Conservation (phyloP, 2,329 filamentous ascomycete genomes). For the Sclerotinia subarctica region DNA sequence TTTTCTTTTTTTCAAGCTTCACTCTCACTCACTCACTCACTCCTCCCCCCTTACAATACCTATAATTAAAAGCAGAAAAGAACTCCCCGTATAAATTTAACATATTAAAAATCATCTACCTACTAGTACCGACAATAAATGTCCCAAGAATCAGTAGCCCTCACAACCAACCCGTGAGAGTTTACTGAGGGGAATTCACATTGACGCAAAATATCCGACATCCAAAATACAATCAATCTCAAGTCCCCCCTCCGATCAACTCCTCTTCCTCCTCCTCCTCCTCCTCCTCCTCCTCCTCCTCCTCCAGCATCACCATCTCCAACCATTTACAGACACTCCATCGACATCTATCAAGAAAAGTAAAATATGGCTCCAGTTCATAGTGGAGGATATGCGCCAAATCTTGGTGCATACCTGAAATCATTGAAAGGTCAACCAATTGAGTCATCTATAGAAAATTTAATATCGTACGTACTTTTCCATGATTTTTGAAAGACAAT, state of each 20-base stretch:
- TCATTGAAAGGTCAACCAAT: slow-evolving; percentile 72
- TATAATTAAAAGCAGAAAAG: too few species aligned
- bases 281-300: not conserved
- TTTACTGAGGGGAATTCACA: not conserved
- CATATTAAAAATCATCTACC: too few species aligned
- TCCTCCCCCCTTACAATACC: too few species aligned
- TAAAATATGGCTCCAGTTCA: slow-evolving; percentile 9
- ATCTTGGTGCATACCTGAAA: slow-evolving; percentile 74
- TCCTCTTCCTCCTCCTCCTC: too few species aligned
- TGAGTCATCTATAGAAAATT: slow-evolving; percentile 77
- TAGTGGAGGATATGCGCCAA: slow-evolving; percentile 58
- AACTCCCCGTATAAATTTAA: too few species aligned
- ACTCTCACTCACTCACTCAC: too few species aligned
- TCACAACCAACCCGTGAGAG: not conserved
- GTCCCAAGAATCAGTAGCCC: too few species aligned
- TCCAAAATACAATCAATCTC: not conserved
- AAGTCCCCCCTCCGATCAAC: not conserved
- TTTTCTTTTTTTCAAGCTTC: too few species aligned
- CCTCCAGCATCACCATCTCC: not conserved
- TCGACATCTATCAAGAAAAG: not conserved
- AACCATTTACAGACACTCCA: not conserved
- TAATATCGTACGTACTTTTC: slow-evolving; percentile 62
- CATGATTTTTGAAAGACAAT: not conserved
- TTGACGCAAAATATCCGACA: not conserved
- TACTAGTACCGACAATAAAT: too few species aligned